Percentiles rank a stretch among this genome's conserved stretches.
These are phyloP conservation scores for Rostrohypoxylon terebratum DNA, from an alignment of 495 filamentous ascomycete genomes.

Conservation along the genomic window DNA sequence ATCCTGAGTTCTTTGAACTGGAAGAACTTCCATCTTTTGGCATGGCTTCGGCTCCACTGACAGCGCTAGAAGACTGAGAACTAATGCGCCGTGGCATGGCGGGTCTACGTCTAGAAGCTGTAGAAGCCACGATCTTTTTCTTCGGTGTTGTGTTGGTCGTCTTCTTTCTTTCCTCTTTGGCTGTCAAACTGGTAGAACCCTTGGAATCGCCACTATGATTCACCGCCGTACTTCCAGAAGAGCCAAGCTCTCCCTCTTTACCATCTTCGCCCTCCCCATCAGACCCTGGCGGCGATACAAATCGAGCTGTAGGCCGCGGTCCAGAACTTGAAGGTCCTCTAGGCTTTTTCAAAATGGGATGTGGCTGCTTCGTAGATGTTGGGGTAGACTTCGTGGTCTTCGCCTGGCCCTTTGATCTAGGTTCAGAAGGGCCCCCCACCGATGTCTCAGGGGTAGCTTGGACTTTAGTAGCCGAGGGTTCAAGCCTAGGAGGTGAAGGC, in stretches of 20 bases:
- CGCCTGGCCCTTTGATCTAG: slow-evolving; percentile 30
- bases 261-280: slow-evolving; percentile 51
- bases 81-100: slow-evolving; percentile 54
- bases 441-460: slow-evolving; percentile 29
- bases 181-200: slow-evolving; percentile 40
- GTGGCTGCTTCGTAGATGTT: slow-evolving; percentile 48
- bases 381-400: slow-evolving; percentile 32
- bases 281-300: slow-evolving; percentile 60
- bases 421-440: slow-evolving; percentile 26
- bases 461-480: slow-evolving; percentile 21
- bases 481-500: slow-evolving; percentile 39
- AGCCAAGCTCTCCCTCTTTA: slow-evolving; percentile 38
- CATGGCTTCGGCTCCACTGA: slow-evolving; percentile 37
- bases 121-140: slow-evolving; percentile 54
- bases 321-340: slow-evolving; percentile 63
- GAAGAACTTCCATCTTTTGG: slow-evolving; percentile 39
- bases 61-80: slow-evolving; percentile 55
- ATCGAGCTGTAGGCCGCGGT: slow-evolving; percentile 63
- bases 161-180: slow-evolving; percentile 47
- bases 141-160: slow-evolving; percentile 39
- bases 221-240: slow-evolving; percentile 45
- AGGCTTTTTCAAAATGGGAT: slow-evolving; percentile 65
- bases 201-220: slow-evolving; percentile 39
- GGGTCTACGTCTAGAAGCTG: slow-evolving; percentile 53
- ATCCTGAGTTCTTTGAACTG: slow-evolving; percentile 38